These are phyloP conservation scores for Chloris gayana DNA, from an alignment of 176 grass and related monocot species.

Conservation along the genomic window DNA sequence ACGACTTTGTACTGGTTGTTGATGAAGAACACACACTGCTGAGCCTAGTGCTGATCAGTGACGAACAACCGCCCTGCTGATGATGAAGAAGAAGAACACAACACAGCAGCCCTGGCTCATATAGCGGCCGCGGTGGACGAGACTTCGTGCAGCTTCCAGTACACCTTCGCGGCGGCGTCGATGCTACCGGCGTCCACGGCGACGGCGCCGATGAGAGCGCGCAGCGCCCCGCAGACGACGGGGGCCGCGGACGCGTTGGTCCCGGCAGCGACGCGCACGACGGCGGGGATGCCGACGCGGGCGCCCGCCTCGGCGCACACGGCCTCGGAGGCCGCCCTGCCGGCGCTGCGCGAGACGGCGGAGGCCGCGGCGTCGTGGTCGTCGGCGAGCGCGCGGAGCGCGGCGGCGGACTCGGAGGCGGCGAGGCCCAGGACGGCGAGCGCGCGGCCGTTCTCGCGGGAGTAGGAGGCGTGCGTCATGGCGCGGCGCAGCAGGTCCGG, in stretches of 20 bases:
- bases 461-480: constrained; percentile 75
- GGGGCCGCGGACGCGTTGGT: constrained; percentile 42
- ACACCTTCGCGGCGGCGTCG: constrained; percentile 56
- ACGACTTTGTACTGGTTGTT: too few relatives aligned
- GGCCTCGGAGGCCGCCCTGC: constrained; percentile 20
- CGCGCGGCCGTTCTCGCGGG: constrained; percentile 61
- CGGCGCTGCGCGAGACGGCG: constrained; percentile 34
- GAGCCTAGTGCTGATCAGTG: too few relatives aligned
- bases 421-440: constrained; percentile 63
- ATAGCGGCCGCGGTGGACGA: constrained; percentile 1
- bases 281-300: constrained; percentile 32
- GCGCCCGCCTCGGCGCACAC: constrained; percentile 40
- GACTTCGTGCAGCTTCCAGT: constrained; percentile 42
- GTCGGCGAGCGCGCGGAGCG: constrained; percentile 43
- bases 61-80: too few relatives aligned
- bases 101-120: constrained; percentile 1
- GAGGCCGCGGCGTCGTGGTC: constrained; percentile 48
- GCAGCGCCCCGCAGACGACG: constrained; percentile 56
- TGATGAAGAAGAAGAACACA: neutral
- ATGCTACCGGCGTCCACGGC: constrained; percentile 52
- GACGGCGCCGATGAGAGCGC: constrained; percentile 61
- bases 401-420: constrained; percentile 47
- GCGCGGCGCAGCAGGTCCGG: constrained; percentile 55
- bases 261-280: constrained; percentile 54
- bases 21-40: neutral